phyloP scores from a whole-genome alignment of 1,139 yeast species.

The Scheffersomyces titani region DNA sequence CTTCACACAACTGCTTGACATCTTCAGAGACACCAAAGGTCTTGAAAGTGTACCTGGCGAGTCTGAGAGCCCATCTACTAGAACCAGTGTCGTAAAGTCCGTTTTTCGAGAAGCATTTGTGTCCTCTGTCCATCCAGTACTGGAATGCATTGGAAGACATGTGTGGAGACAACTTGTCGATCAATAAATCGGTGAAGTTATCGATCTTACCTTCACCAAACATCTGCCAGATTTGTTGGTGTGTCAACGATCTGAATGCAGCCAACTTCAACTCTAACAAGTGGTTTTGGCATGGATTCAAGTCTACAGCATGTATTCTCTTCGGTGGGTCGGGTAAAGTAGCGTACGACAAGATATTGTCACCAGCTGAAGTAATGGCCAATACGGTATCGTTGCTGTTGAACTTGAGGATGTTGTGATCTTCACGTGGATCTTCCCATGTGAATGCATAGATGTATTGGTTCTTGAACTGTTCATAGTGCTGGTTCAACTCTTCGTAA shows the following conservation, averaged over 20 bases:
- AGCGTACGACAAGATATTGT: slow-evolving; percentile 75
- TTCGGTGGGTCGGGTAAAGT: slow-evolving; percentile 69
- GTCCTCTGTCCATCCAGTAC: slow-evolving; percentile 72
- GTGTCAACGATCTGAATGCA: slow-evolving; percentile 54
- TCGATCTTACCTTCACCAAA: slow-evolving; percentile 75
- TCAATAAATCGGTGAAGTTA: slow-evolving; percentile 46
- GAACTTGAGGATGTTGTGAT: slow-evolving; percentile 63
- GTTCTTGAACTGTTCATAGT: slow-evolving; percentile 69
- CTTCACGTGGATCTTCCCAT: slow-evolving; percentile 90
- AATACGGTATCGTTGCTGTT: slow-evolving; percentile 67
- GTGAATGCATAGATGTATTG: slow-evolving; percentile 86
- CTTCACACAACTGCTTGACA: slow-evolving; percentile 57
- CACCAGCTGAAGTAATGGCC: slow-evolving; percentile 87
- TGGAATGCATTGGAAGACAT: slow-evolving; percentile 80
- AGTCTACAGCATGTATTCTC: slow-evolving; percentile 80
- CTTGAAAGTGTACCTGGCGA: slow-evolving; percentile 61
- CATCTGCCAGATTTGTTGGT: slow-evolving; percentile 67
- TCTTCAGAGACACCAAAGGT: slow-evolving; percentile 54
- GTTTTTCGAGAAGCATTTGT: slow-evolving; percentile 50
- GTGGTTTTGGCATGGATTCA: slow-evolving; percentile 83
- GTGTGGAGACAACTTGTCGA: slow-evolving; percentile 61
- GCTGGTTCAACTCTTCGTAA: slow-evolving; percentile 69
- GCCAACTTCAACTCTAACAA: slow-evolving; percentile 78
- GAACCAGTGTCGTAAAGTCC: slow-evolving; percentile 80
- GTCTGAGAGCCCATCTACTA: slow-evolving; percentile 80